Conservation (phyloP, 768 basidiomycete species). For the Naganishia friedmannii region DNA sequence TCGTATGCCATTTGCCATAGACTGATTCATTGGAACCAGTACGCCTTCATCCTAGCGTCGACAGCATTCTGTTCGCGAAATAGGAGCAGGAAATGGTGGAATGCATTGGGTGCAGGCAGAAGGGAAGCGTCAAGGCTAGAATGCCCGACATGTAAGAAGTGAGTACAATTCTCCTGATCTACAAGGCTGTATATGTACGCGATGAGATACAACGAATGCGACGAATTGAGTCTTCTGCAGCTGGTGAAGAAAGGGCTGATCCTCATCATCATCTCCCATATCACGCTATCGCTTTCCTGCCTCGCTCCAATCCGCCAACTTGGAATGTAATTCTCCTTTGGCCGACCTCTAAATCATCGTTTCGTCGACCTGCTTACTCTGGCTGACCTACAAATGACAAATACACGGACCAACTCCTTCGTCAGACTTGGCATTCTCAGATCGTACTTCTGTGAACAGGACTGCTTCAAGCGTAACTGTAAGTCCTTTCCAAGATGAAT, state of each 20-base stretch:
- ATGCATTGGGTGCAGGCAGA: slow-evolving; percentile 57
- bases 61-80: not conserved
- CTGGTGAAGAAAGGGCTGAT: not conserved
- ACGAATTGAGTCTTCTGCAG: not conserved
- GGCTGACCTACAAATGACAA: no score
- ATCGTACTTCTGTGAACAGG: slow-evolving; percentile 79
- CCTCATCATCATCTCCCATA: not conserved
- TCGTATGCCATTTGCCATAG: no score
- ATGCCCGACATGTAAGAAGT: slow-evolving; percentile 94
- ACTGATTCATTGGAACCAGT: not conserved
- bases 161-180: slow-evolving; percentile 41
- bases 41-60: not conserved
- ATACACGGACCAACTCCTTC: not conserved
- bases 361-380: no score
- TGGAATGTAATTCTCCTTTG: no score
- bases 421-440: slow-evolving; percentile 52
- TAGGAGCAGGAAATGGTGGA: slow-evolving; percentile 35
- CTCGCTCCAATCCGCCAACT: no score
- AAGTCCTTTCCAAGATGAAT: slow-evolving; percentile 49
- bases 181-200: slow-evolving; percentile 52
- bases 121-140: slow-evolving; percentile 81
- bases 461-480: slow-evolving; percentile 95
- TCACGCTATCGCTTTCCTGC: not conserved
- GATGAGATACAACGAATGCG: slow-evolving; percentile 59
- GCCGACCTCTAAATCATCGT: not conserved